Percentiles rank a stretch among this genome's conserved stretches.
Conservation (phyloP, 345 rosid species). For the Euphorbia lathyris region DNA sequence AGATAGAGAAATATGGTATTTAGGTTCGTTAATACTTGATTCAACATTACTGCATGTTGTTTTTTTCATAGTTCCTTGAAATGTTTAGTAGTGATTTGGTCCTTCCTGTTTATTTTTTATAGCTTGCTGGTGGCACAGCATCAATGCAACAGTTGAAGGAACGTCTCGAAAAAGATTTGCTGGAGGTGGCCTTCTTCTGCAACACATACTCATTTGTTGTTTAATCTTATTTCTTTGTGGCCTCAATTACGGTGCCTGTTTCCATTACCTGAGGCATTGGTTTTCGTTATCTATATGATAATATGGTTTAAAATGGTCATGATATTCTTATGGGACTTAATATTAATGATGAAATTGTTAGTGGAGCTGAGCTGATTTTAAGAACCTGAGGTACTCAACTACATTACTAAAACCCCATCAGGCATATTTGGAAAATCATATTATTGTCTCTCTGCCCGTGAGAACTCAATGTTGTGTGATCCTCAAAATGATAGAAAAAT, state of each 20-base stretch:
- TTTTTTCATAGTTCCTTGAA: not conserved
- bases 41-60: not conserved
- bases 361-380: not conserved
- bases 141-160: slow-evolving; percentile 99
- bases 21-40: not conserved
- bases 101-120: slow-evolving; percentile 18
- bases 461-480: not conserved
- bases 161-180: slow-evolving; percentile 94
- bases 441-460: not conserved
- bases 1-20: not conserved
- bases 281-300: not conserved
- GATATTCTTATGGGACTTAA: not conserved
- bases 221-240: not conserved
- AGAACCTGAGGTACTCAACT: not conserved
- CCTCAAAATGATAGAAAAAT: not conserved
- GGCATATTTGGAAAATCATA: not conserved
- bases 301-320: not conserved
- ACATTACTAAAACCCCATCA: not conserved
- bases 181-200: slow-evolving; percentile 53
- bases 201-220: not conserved
- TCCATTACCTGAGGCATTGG: not conserved
- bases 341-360: not conserved
- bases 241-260: not conserved
- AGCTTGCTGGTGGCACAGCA: slow-evolving; percentile 99
- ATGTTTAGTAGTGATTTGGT: not conserved